phyloP scores from a whole-genome alignment of 2,329 filamentous ascomycete genomes.

The Domatiomyces catenatus region DNA sequence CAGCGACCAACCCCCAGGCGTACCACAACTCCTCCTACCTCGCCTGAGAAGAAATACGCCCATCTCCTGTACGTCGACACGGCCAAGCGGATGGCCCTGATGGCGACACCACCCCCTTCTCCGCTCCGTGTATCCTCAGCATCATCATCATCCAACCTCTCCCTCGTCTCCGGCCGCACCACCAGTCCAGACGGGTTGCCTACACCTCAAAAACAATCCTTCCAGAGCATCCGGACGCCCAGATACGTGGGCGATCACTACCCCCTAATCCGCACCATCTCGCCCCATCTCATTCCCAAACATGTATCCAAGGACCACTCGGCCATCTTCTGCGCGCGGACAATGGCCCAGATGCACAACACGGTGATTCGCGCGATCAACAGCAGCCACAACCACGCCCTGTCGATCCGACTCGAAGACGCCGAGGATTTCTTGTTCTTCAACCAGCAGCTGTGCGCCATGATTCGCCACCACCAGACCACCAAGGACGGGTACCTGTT shows the following conservation, averaged over 20 bases:
- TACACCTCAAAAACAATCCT: background rate
- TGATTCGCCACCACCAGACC: slow-evolving; percentile 13
- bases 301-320: slow-evolving; percentile 6
- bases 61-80: slow-evolving; percentile 12
- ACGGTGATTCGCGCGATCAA: slow-evolving; percentile 16
- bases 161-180: slow-evolving; percentile 1
- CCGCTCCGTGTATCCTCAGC: slow-evolving; percentile 45
- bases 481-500: slow-evolving; percentile 14
- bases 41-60: slow-evolving; percentile 2
- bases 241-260: slow-evolving; percentile 15
- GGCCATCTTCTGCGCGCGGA: slow-evolving; percentile 9
- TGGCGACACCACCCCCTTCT: slow-evolving; percentile 52
- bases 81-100: slow-evolving; percentile 6
- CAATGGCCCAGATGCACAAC: slow-evolving; percentile 18
- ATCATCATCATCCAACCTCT: slow-evolving; percentile 52
- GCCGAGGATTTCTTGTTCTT: slow-evolving; percentile 15
- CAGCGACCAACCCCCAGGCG: background rate
- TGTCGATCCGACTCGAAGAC: slow-evolving; percentile 3
- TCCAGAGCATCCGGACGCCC: slow-evolving; percentile 3
- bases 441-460: slow-evolving; percentile 13
- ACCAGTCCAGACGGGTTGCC: background rate
- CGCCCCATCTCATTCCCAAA: slow-evolving; percentile 6
- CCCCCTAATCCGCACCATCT: slow-evolving; percentile 13
- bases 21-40: background rate
- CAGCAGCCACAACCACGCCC: slow-evolving; percentile 15